phyloP scores from a whole-genome alignment of 768 basidiomycete genomes.

The Dendrothele bispora region DNA sequence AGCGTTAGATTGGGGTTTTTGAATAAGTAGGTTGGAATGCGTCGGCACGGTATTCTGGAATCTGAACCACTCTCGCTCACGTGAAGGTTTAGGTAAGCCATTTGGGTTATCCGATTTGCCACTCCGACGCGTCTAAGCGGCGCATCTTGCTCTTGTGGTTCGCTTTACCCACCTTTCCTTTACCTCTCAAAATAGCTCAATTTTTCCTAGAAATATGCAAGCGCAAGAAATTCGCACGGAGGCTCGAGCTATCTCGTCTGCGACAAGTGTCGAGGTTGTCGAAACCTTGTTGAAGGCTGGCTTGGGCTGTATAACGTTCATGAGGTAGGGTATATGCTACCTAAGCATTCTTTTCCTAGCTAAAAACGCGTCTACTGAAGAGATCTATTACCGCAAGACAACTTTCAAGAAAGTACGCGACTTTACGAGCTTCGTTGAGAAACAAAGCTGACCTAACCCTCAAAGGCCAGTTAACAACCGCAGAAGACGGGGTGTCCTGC shows the following conservation, averaged over 20 bases:
- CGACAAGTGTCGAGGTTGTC: conserved; percentile 68
- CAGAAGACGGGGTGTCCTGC: conserved; percentile 38
- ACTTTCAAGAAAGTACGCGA: conserved; percentile 64
- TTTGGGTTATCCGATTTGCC: no score
- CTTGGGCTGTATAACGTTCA: conserved; percentile 73
- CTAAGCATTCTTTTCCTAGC: conserved; percentile 1
- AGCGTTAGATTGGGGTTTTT: no score
- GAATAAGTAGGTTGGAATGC: no score
- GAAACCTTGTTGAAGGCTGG: conserved; percentile 74
- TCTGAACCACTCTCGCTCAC: no score
- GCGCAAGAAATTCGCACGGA: conserved; percentile 34
- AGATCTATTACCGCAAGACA: conserved; percentile 76
- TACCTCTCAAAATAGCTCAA: background rate
- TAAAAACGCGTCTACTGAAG: no score
- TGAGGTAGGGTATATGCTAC: conserved; percentile 46
- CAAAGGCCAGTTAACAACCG: conserved; percentile 58
- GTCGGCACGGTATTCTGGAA: no score
- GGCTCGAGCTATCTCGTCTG: conserved; percentile 47
- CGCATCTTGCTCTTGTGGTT: no score
- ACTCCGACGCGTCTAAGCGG: no score
- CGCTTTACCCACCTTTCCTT: background rate
- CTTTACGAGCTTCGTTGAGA: no score
- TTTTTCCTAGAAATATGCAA: conserved; percentile 31
- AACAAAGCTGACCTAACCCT: conserved; percentile 6
- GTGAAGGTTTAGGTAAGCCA: no score